Conservation (phyloP, 2,329 filamentous ascomycete species). For the Lizonia empirigonia region DNA sequence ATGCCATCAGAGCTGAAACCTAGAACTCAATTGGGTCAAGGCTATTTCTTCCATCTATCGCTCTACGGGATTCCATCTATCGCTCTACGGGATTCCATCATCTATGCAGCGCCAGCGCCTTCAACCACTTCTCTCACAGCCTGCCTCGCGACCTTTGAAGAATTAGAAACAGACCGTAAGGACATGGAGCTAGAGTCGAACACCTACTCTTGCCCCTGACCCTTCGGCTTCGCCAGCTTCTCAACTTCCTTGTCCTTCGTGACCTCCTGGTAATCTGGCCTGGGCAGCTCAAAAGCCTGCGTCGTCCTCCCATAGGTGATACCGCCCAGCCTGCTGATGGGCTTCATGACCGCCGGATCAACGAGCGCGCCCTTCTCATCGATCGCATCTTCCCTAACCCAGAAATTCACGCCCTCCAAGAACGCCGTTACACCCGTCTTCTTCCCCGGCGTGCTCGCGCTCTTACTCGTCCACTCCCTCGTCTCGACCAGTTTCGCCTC, state of each 20-base stretch:
- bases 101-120: neutral
- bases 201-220: conserved; percentile 31
- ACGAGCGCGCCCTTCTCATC: conserved; percentile 76
- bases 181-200: neutral
- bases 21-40: neutral
- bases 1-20: neutral
- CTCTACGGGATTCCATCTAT: conserved; percentile 4
- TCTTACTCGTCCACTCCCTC: conserved; percentile 76
- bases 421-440: conserved; percentile 76
- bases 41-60: neutral
- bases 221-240: conserved; percentile 59
- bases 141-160: conserved; percentile 7
- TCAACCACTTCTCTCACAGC: conserved; percentile 1
- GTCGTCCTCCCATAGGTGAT: conserved; percentile 79
- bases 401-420: conserved; percentile 84
- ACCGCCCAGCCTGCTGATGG: conserved; percentile 79
- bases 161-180: conserved; percentile 9
- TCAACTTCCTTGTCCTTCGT: conserved; percentile 61
- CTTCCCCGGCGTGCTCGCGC: conserved; percentile 66
- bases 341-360: conserved; percentile 74
- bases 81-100: conserved; percentile 2
- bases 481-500: conserved; percentile 78
- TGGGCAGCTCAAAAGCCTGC: conserved; percentile 72
- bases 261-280: conserved; percentile 57
- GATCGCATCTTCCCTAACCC: conserved; percentile 86